These are phyloP conservation scores for Alloteropsis semialata DNA, from an alignment of 176 grass and related monocot species.

Conservation along the genomic window DNA sequence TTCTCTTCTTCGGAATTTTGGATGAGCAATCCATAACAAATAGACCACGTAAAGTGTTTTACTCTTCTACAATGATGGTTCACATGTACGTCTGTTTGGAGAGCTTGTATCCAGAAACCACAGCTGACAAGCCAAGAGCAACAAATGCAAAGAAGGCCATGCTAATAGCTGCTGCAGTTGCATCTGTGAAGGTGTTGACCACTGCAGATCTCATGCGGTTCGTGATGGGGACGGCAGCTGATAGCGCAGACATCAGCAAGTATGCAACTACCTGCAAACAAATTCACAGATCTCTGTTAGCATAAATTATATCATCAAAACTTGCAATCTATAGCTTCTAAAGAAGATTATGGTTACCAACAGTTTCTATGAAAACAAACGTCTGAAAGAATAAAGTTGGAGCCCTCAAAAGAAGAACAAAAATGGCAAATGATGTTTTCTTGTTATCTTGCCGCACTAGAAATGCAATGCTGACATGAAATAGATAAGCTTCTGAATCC, in stretches of 20 bases:
- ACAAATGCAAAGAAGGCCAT: slow-evolving; percentile 89
- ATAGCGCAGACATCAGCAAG: slow-evolving; percentile 79
- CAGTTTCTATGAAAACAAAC: background rate
- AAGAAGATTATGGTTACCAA: background rate
- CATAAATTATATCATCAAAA: background rate
- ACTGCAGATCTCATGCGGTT: slow-evolving; percentile 77
- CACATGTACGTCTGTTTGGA: slow-evolving; percentile 75
- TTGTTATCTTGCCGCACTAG: background rate
- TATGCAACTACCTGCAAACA: slow-evolving; percentile 68
- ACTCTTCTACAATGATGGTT: slow-evolving; percentile 36
- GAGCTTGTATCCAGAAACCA: slow-evolving; percentile 77
- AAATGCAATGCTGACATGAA: slow-evolving; percentile 15
- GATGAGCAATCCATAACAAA: slow-evolving; percentile 19
- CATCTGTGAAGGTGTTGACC: slow-evolving; percentile 72
- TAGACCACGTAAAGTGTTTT: background rate
- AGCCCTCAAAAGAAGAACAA: background rate
- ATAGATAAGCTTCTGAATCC: background rate
- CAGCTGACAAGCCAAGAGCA: slow-evolving; percentile 58
- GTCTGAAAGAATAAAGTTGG: background rate
- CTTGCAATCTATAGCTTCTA: background rate
- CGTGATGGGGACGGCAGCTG: slow-evolving; percentile 76
- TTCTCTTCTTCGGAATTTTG: slow-evolving; percentile 10
- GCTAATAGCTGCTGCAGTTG: slow-evolving; percentile 66
- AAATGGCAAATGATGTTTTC: background rate
- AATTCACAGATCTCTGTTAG: background rate